phyloP scores from a whole-genome alignment of 2,329 filamentous ascomycete genomes.

The Blastomyces percursus region DNA sequence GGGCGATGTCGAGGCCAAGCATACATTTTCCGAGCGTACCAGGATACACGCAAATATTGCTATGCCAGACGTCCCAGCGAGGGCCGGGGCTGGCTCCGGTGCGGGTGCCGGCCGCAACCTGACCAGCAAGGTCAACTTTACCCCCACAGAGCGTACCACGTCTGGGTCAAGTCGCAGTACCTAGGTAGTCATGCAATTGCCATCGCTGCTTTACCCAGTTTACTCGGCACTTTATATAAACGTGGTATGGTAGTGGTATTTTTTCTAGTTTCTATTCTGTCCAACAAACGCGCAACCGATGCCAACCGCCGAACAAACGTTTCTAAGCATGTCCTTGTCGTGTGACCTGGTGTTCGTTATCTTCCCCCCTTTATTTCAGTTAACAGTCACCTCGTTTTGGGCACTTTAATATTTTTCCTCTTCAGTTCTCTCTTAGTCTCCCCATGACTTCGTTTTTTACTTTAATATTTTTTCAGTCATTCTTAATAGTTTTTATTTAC shows the following conservation, averaged over 20 bases:
- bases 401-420: neutral
- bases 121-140: neutral
- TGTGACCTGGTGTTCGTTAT: no score
- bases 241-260: neutral
- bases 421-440: neutral
- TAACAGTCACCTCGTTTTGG: neutral
- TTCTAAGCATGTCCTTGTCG: neutral
- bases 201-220: neutral
- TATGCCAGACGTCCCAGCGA: neutral
- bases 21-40: neutral
- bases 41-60: neutral
- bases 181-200: neutral
- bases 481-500: neutral
- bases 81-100: neutral
- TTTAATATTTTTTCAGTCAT: neutral
- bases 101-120: neutral
- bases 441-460: neutral
- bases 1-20: constrained; percentile 6
- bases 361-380: neutral
- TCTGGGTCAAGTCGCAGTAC: neutral
- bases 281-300: neutral
- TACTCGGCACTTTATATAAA: neutral
- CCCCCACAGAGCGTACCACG: neutral
- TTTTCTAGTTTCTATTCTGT: neutral
- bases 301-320: neutral